Base-by-base conservation (phyloP, 2,329 filamentous ascomycete species). In the Pseudogymnoascus sp. region DNA sequence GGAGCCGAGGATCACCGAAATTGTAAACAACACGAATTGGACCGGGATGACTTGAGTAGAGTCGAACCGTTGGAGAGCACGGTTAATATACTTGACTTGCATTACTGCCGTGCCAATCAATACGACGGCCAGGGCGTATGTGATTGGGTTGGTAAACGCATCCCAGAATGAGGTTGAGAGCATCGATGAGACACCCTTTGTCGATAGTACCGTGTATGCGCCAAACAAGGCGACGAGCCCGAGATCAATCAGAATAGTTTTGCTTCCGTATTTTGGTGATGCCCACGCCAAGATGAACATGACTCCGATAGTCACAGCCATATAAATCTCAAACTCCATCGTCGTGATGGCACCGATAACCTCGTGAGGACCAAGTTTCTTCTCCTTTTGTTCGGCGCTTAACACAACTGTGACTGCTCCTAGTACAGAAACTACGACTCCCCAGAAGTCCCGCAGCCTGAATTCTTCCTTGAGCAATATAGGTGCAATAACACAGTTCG, bases 21-120 rank as follows among this genome's bases (percentile, higher is more conserved):
- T 81, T 0, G 95, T 99, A 74, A 99, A 99, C 67, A 96, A 84
- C 60, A 99, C 95, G 70, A 99, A 99, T 72, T 99, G 95, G 13
- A 95, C 95, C 0, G 95, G 95, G 67, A 99, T 99, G 69, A 99
- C 95, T 74, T 97, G 92, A 0, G 95, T 99, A 6, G 95, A 96
- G 75, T 97, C 91, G 78, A 97, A 99, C 56, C 90, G 86, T 74
- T 97, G 93, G 61, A 99, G 80, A 1, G 88, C 87, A 61, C 85
- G 90, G 77, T 97, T 99, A 73, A 99, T 84, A 73, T 97, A 99
- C 73, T 91, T 93, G 70, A 99, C 93, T 77, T 99, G 95, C 89
- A 97, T 92, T 65, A 99, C 80, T 6, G 95, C 95, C 1, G 93
- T 97, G 53, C 80, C 83, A 16, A 95, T 81, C 26, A 99, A 82